These are phyloP conservation scores for Lepidium africanum DNA, from an alignment of 345 rosid species.

Conservation along the genomic window DNA sequence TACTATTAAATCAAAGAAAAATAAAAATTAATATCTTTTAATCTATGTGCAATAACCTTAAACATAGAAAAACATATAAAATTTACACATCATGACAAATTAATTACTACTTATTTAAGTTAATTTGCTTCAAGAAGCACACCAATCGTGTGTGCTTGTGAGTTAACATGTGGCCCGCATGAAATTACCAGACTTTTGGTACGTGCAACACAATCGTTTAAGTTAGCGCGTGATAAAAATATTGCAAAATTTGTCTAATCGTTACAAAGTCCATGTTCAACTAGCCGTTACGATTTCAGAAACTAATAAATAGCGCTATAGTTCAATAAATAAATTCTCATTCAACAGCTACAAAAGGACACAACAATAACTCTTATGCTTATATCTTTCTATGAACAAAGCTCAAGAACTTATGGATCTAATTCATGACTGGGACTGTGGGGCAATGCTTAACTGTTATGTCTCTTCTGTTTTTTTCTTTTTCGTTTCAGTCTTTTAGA, in stretches of 20 bases:
- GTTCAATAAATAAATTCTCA: neutral
- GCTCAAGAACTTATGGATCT: too few species aligned
- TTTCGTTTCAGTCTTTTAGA: too few species aligned
- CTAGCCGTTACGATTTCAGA: slow-evolving; percentile 15
- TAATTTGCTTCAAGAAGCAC: neutral
- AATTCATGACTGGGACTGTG: too few species aligned
- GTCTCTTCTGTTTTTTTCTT: too few species aligned
- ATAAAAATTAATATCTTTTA: too few species aligned
- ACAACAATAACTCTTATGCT: too few species aligned
- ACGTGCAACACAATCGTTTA: neutral
- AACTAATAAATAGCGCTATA: neutral
- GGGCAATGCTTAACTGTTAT: too few species aligned
- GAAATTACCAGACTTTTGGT: neutral
- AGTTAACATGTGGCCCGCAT: too few species aligned
- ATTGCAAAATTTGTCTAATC: slow-evolving; percentile 3
- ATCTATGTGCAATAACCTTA: too few species aligned
- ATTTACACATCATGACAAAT: neutral
- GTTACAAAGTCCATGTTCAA: slow-evolving; percentile 4
- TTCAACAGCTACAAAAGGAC: neutral
- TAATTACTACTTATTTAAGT: neutral
- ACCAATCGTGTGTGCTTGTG: neutral
- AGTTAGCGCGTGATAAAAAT: neutral
- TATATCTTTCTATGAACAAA: too few species aligned
- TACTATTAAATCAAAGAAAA: too few species aligned
- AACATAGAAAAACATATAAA: neutral